Conservation (phyloP, 2,329 filamentous ascomycete genomes). For the Karstenula rhodostoma region DNA sequence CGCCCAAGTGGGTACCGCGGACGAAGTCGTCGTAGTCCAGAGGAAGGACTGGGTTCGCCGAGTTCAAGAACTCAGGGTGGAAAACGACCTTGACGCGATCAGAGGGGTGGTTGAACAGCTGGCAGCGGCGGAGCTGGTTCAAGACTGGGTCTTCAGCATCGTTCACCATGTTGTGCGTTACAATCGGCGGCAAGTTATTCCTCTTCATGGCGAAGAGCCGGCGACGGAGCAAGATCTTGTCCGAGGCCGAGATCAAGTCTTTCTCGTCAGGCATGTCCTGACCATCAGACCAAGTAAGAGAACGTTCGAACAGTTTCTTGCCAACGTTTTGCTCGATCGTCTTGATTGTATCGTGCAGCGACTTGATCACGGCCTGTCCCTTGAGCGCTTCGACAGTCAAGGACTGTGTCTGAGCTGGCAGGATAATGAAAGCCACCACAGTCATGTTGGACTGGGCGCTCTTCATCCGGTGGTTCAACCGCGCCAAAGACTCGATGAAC, state of each 20-base stretch:
- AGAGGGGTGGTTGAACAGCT: slow-evolving; percentile 94
- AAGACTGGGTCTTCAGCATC: slow-evolving; percentile 92
- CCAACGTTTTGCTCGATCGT: slow-evolving; percentile 93
- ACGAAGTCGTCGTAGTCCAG: slow-evolving; percentile 99
- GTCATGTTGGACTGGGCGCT: slow-evolving; percentile 84
- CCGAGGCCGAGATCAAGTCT: slow-evolving; percentile 89
- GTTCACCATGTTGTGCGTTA: slow-evolving; percentile 98
- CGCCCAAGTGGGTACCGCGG: slow-evolving; percentile 91
- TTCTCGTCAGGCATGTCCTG: slow-evolving; percentile 95
- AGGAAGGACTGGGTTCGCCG: slow-evolving; percentile 91
- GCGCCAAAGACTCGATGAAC: slow-evolving; percentile 97
- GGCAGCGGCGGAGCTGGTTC: slow-evolving; percentile 93
- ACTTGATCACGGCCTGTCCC: slow-evolving; percentile 97
- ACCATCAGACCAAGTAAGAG: slow-evolving; percentile 93
- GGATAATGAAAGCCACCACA: slow-evolving; percentile 97
- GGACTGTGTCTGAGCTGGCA: slow-evolving; percentile 95
- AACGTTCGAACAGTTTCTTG: slow-evolving; percentile 92
- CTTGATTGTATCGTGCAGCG: slow-evolving; percentile 88
- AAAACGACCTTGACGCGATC: slow-evolving; percentile 98
- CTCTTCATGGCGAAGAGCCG: slow-evolving; percentile 97
- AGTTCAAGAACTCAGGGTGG: slow-evolving; percentile 97
- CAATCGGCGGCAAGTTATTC: slow-evolving; percentile 86
- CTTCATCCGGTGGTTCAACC: slow-evolving; percentile 94
- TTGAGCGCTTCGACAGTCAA: slow-evolving; percentile 95
- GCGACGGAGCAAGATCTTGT: slow-evolving; percentile 89